Evolutionary conservation across 352 stramenopile species (phyloP).

Genomic region (Halophytophthora polymorphica): DNA sequence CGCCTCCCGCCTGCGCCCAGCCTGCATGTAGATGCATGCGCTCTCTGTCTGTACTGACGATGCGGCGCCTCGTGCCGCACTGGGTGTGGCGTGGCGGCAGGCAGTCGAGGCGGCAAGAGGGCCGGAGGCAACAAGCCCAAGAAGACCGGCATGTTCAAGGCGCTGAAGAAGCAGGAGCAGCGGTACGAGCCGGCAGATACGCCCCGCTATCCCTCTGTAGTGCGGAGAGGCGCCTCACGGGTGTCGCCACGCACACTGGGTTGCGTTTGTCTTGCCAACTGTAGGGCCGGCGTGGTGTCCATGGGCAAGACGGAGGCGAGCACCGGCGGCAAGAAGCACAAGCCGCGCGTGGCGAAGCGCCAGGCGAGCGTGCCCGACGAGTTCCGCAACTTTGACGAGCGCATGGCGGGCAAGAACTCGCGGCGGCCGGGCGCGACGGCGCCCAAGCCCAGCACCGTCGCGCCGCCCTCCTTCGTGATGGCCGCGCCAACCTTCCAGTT

Average conservation of each 20-base stretch:
- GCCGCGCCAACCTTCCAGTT: constrained; percentile 68
- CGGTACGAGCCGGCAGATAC: constrained; percentile 20
- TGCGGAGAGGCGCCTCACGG: background rate
- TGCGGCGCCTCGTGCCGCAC: background rate
- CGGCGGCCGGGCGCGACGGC: constrained; percentile 15
- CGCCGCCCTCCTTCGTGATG: constrained; percentile 58
- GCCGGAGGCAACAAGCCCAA: constrained; percentile 42
- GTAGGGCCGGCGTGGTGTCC: constrained; percentile 34
- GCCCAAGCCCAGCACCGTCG: constrained; percentile 29
- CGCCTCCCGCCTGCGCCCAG: background rate
- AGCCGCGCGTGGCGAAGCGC: constrained; percentile 27
- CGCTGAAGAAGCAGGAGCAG: constrained; percentile 64
- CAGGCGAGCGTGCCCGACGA: constrained; percentile 39
- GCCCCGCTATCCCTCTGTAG: background rate
- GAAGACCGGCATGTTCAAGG: constrained; percentile 64
- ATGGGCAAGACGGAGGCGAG: constrained; percentile 36
- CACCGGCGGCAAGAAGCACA: constrained; percentile 23
- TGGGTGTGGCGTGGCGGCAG: background rate
- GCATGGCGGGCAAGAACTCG: constrained; percentile 48
- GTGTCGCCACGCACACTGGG: background rate
- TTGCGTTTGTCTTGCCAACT: background rate
- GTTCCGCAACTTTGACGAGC: constrained; percentile 79
- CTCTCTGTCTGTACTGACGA: background rate
- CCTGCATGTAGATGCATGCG: background rate
- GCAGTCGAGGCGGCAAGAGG: constrained; percentile 33